Percentiles rank a stretch among this genome's conserved stretches.
phyloP scores from a whole-genome alignment of 1,139 yeast genomes.

The Blastobotrys apis region DNA sequence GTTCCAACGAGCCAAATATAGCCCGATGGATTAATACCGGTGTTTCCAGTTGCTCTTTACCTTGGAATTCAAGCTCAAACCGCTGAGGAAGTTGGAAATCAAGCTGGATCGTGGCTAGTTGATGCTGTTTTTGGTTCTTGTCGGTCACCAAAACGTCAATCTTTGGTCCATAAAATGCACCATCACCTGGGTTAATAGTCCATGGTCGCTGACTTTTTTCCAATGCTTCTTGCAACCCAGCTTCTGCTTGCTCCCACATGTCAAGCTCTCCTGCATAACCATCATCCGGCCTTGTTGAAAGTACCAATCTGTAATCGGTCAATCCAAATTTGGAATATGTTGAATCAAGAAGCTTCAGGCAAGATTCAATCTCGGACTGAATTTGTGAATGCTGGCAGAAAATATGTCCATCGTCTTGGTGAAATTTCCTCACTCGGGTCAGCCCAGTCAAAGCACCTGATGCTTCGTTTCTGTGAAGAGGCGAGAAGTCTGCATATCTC shows the following conservation, averaged over 20 bases:
- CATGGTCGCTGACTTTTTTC: slow-evolving; percentile 57
- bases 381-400: slow-evolving; percentile 86
- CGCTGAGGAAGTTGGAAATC: slow-evolving; percentile 92
- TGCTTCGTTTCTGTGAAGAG: slow-evolving; percentile 91
- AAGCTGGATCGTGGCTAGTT: slow-evolving; percentile 91
- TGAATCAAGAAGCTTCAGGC: slow-evolving; percentile 69
- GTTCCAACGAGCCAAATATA: slow-evolving; percentile 87
- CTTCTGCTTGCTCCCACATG: slow-evolving; percentile 86
- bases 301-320: slow-evolving; percentile 58
- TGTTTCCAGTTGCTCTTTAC: slow-evolving; percentile 6
- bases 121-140: slow-evolving; percentile 79
- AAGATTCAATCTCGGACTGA: slow-evolving; percentile 67
- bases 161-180: slow-evolving; percentile 95
- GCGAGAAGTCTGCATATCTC: slow-evolving; percentile 87
- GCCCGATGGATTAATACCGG: slow-evolving; percentile 97
- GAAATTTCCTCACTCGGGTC: slow-evolving; percentile 93
- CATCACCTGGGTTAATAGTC: slow-evolving; percentile 85
- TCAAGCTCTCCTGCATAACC: slow-evolving; percentile 77
- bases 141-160: slow-evolving; percentile 85
- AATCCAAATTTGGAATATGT: slow-evolving; percentile 80
- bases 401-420: slow-evolving; percentile 98
- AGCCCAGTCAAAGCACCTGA: slow-evolving; percentile 93
- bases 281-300: slow-evolving; percentile 87
- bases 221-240: slow-evolving; percentile 61
- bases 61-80: slow-evolving; percentile 61